Percentiles rank a stretch among this genome's conserved stretches.
Conservation (phyloP, 2,329 filamentous ascomycete species). For the Penicillium sp. region DNA sequence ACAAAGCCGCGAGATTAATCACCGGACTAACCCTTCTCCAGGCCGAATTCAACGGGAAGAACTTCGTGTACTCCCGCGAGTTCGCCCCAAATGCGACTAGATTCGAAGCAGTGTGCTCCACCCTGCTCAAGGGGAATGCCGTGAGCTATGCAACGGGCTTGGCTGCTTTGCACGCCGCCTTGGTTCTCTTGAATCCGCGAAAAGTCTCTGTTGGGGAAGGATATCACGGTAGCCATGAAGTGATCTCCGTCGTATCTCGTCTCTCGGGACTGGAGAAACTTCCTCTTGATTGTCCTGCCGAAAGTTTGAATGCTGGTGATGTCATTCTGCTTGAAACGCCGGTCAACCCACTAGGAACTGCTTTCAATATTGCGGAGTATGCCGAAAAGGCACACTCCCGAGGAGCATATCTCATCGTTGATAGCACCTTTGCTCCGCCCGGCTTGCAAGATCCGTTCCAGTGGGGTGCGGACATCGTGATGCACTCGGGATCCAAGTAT, state of each 20-base stretch:
- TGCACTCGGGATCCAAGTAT: slow-evolving; percentile 94
- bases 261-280: slow-evolving; percentile 73
- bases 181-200: slow-evolving; percentile 77
- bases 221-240: slow-evolving; percentile 91
- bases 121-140: slow-evolving; percentile 61
- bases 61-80: slow-evolving; percentile 81
- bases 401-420: slow-evolving; percentile 75
- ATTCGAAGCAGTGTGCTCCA: slow-evolving; percentile 78
- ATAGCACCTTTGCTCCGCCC: slow-evolving; percentile 88
- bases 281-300: slow-evolving; percentile 65
- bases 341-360: slow-evolving; percentile 81
- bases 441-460: slow-evolving; percentile 79
- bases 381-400: slow-evolving; percentile 66
- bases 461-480: slow-evolving; percentile 76
- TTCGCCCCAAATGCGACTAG: slow-evolving; percentile 78
- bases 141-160: slow-evolving; percentile 82
- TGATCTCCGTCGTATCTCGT: slow-evolving; percentile 70
- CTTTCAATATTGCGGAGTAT: slow-evolving; percentile 67
- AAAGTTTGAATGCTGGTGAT: slow-evolving; percentile 70
- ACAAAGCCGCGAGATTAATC: neutral
- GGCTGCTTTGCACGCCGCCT: slow-evolving; percentile 79
- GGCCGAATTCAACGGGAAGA: slow-evolving; percentile 27
- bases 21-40: neutral
- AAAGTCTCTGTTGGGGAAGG: slow-evolving; percentile 78
- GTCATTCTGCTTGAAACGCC: slow-evolving; percentile 89